phyloP scores from a whole-genome alignment of 2,329 filamentous ascomycete species.

The Botryosphaeria agaves region DNA sequence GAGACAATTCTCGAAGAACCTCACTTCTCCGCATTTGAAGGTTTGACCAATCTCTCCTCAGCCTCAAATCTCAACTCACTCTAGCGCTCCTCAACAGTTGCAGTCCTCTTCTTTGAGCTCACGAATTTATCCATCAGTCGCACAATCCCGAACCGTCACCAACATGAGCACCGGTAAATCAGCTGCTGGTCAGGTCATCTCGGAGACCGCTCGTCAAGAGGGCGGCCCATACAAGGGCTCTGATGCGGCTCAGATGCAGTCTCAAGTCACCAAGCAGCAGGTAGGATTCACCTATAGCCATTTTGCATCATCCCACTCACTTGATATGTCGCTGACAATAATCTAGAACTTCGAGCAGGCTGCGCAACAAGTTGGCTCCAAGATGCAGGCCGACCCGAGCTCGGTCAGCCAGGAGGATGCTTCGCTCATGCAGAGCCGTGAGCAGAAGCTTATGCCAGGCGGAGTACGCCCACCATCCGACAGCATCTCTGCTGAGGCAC shows the following conservation, averaged over 20 bases:
- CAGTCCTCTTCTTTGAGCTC: too few species aligned
- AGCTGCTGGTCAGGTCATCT: slow-evolving; percentile 8
- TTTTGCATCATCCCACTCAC: too few species aligned
- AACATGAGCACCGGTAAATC: background rate
- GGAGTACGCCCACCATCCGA: slow-evolving; percentile 10
- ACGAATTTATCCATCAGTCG: too few species aligned
- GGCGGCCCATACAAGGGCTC: slow-evolving; percentile 15
- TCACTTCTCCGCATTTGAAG: too few species aligned
- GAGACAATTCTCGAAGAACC: too few species aligned
- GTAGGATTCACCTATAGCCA: too few species aligned
- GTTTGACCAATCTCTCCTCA: too few species aligned
- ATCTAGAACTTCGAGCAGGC: slow-evolving; percentile 15
- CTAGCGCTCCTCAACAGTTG: too few species aligned
- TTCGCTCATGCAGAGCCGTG: slow-evolving; percentile 12
- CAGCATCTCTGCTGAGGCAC: slow-evolving; percentile 19
- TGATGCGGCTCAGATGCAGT: slow-evolving; percentile 16
- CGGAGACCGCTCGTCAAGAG: slow-evolving; percentile 14
- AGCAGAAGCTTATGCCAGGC: too few species aligned
- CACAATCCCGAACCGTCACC: too few species aligned
- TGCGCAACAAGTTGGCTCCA: slow-evolving; percentile 12
- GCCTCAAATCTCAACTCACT: too few species aligned
- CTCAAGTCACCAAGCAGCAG: slow-evolving; percentile 12
- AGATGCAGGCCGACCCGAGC: slow-evolving; percentile 15
- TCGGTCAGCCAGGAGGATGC: slow-evolving; percentile 16
- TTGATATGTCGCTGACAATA: too few species aligned